A percentile compares a stretch with the other conserved stretches of the same genome.
Conservation (phyloP, 495 filamentous ascomycete genomes). For the Daldinia concentrica region DNA sequence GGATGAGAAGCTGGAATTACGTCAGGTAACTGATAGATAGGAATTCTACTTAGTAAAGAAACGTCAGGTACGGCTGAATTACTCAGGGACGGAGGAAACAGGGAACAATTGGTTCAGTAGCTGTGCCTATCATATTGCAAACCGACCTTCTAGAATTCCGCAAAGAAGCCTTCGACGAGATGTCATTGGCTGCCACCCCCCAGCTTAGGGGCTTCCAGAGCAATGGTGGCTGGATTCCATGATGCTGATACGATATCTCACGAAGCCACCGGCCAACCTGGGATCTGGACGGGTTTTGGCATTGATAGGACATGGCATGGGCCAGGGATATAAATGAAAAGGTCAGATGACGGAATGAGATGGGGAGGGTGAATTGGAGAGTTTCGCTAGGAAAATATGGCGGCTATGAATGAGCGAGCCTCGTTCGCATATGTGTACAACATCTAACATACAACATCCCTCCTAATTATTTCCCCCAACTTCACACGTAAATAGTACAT, state of each 20-base stretch:
- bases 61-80: constrained; percentile 37
- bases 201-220: constrained; percentile 5
- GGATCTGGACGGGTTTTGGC: constrained; percentile 13
- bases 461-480: constrained; percentile 26
- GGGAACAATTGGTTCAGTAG: constrained; percentile 11
- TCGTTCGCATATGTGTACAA: constrained; percentile 21
- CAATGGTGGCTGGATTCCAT: constrained; percentile 24
- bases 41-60: constrained; percentile 17
- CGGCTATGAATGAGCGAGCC: constrained; percentile 18
- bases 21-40: constrained; percentile 41
- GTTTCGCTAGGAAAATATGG: neutral
- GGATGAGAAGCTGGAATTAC: constrained; percentile 46
- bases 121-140: neutral
- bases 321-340: constrained; percentile 27
- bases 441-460: constrained; percentile 7
- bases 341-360: constrained; percentile 3
- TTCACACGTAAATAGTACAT: constrained; percentile 29
- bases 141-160: constrained; percentile 30
- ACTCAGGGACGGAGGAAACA: constrained; percentile 17
- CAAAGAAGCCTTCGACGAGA: constrained; percentile 2
- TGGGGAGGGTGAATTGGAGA: neutral
- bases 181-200: constrained; percentile 19
- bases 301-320: constrained; percentile 24
- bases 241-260: constrained; percentile 31
- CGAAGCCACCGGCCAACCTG: constrained; percentile 16